Evolutionary conservation across 2,329 filamentous ascomycete genomes (phyloP).

Genomic region (Hymenoscyphus fraxineus): DNA sequence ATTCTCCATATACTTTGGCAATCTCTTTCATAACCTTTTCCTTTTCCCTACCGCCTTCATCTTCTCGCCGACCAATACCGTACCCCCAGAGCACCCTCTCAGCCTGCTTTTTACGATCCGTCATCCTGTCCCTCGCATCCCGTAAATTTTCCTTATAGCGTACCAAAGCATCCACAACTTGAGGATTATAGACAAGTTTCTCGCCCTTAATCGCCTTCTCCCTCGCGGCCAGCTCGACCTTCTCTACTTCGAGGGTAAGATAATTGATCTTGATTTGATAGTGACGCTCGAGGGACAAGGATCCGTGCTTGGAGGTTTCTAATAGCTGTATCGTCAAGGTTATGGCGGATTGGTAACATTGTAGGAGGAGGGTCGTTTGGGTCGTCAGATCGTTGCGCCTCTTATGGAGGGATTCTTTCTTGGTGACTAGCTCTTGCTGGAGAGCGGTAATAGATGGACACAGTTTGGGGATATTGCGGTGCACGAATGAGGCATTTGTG

Average conservation of each 20-base stretch:
- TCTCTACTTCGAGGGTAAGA: slow-evolving; percentile 20
- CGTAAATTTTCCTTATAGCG: slow-evolving; percentile 29
- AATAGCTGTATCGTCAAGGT: slow-evolving; percentile 28
- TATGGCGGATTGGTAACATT: slow-evolving; percentile 25
- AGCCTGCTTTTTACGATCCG: slow-evolving; percentile 24
- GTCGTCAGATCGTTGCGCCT: slow-evolving; percentile 38
- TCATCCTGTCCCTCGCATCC: slow-evolving; percentile 29
- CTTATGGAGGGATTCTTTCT: slow-evolving; percentile 38
- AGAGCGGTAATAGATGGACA: slow-evolving; percentile 40
- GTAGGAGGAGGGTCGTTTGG: slow-evolving; percentile 29
- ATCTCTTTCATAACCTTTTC: slow-evolving; percentile 35
- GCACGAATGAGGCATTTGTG: slow-evolving; percentile 50
- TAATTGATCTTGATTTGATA: slow-evolving; percentile 21
- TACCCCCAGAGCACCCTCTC: slow-evolving; percentile 33
- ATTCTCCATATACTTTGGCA: slow-evolving; percentile 33
- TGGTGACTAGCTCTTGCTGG: slow-evolving; percentile 37
- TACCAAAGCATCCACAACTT: slow-evolving; percentile 27
- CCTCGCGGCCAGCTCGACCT: slow-evolving; percentile 17
- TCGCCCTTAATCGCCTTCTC: slow-evolving; percentile 24
- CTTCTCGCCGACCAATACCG: slow-evolving; percentile 30
- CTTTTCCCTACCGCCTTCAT: slow-evolving; percentile 25
- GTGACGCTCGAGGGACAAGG: slow-evolving; percentile 24
- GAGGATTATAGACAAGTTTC: slow-evolving; percentile 30
- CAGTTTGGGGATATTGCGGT: slow-evolving; percentile 52
- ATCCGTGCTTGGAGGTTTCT: slow-evolving; percentile 31